A percentile compares a stretch with the other conserved stretches of the same genome.
phyloP scores from a whole-genome alignment of 2,329 filamentous ascomycete genomes.

The Aspergillus pseudotamarii region DNA sequence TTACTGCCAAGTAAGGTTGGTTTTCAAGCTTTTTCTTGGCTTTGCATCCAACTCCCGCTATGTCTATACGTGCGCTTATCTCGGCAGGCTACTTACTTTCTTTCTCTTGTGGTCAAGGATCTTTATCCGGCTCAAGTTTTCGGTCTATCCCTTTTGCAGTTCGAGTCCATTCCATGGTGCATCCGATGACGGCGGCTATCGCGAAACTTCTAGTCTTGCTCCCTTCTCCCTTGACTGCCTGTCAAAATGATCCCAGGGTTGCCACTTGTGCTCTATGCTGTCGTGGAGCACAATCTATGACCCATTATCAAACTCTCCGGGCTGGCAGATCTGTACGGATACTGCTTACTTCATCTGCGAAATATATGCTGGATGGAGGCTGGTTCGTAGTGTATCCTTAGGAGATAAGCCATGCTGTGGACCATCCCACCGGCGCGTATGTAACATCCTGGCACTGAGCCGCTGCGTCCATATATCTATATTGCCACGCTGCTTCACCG shows the following conservation, averaged over 20 bases:
- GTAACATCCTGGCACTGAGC: conserved; percentile 9
- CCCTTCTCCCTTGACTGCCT: not conserved
- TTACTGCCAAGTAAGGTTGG: not conserved
- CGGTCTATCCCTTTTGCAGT: not conserved
- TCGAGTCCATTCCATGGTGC: not conserved
- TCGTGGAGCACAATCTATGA: not conserved
- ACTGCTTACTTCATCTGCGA: not conserved
- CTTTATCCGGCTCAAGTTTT: not conserved
- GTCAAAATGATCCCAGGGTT: not conserved
- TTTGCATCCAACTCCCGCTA: not conserved
- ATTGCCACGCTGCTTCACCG: not conserved
- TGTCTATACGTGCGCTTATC: not conserved
- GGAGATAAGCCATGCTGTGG: not conserved
- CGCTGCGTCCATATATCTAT: conserved; percentile 1
- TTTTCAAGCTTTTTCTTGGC: conserved; percentile 10
- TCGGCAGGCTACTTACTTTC: not conserved
- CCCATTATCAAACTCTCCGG: not conserved
- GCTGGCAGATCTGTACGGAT: not conserved
- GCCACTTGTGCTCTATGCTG: not conserved
- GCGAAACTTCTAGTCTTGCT: not conserved
- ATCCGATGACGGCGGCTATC: not conserved
- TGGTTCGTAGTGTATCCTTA: not conserved
- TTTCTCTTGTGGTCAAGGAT: not conserved
- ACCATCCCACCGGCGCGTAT: not conserved
- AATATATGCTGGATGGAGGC: not conserved